Conservation (phyloP, 345 rosid genomes). For the Noccaea bulbosa region DNA sequence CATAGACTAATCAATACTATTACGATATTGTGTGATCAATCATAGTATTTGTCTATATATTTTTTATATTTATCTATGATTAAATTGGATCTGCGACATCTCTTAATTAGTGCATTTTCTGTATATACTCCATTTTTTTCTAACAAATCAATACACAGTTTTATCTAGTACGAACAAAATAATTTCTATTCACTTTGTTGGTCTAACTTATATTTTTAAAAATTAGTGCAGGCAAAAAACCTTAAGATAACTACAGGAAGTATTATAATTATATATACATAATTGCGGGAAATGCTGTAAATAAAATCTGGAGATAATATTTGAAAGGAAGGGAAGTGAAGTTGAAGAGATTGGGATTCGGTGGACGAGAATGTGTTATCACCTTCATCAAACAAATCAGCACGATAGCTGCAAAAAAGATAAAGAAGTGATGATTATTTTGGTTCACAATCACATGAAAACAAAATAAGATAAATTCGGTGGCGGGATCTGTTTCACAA, state of each 20-base stretch:
- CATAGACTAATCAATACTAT: too few species aligned
- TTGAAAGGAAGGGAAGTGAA: slow-evolving; percentile 62
- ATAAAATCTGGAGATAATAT: slow-evolving; percentile 37
- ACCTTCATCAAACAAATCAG: slow-evolving; percentile 26
- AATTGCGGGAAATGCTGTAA: slow-evolving; percentile 22
- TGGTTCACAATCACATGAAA: slow-evolving; percentile 44
- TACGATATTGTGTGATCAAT: slow-evolving; percentile 14
- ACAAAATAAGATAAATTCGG: slow-evolving; percentile 20
- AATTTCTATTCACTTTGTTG: neutral
- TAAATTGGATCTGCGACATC: slow-evolving; percentile 24
- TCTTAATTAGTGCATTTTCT: slow-evolving; percentile 14
- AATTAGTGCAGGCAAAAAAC: neutral
- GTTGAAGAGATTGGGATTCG: slow-evolving; percentile 63
- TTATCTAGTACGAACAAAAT: neutral
- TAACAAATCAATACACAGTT: neutral
- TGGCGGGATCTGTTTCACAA: slow-evolving; percentile 71
- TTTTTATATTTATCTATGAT: neutral
- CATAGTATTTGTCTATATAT: too few species aligned
- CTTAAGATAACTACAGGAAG: neutral
- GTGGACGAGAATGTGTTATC: slow-evolving; percentile 59
- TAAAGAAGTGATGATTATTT: slow-evolving; percentile 30
- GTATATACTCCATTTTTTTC: neutral
- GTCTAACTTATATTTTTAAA: neutral
- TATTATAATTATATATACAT: slow-evolving; percentile 11
- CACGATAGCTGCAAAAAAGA: slow-evolving; percentile 27